Evolutionary conservation across 164 flowering plant genomes (phyloP), one percentile per base, ranked within the genome.

Genomic region (Aristolochia contorta): DNA sequence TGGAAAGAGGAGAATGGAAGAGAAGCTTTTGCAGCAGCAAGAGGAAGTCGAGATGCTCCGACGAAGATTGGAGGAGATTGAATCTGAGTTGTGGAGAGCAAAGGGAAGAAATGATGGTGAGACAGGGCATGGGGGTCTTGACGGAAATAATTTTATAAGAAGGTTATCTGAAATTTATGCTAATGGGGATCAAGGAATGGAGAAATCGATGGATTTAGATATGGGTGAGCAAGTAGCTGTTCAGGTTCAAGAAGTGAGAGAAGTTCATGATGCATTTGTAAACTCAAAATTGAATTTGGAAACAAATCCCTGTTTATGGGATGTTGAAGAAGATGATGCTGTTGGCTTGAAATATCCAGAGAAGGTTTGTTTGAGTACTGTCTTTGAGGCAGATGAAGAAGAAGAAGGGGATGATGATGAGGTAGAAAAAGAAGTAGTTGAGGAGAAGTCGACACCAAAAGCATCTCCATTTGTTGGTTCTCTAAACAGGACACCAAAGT

Each of bases 121-220:
- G 16, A 64, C 18, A 2, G 65, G 63, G 10, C 52, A 69, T 14
- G 63, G 24, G 21, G 75, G 68, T 12, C 25, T 66, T 59, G 91
- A 76, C 25, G 84, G 81, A 37, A 70, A 75, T 43, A 69, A 73
- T 60, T 84, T 93, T 63, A 84, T 84, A 13, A 84, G 69, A 70
- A 78, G 83, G 70, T 62, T 93, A 47, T 6, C 79, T 66, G 88
- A 81, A 47, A 67, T 71, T 6, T 86, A 74, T 75, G 71, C 72
- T 25, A 76, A 77, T 56, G 96, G 79, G 18, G 97, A 81, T 45
- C 76, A 78, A 24, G 93, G 86, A 19, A 93, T 93, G 99, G 93
- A 81, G 41, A 86, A 82, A 66, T 90, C 99, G 1, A 84, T 90
- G 89, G 99, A 93, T 47, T 55, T 93, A 68, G 99, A 90, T 67